Evolutionary conservation across 2,329 filamentous ascomycete species (phyloP).

Genomic region (Ramularia collo-cygni): DNA sequence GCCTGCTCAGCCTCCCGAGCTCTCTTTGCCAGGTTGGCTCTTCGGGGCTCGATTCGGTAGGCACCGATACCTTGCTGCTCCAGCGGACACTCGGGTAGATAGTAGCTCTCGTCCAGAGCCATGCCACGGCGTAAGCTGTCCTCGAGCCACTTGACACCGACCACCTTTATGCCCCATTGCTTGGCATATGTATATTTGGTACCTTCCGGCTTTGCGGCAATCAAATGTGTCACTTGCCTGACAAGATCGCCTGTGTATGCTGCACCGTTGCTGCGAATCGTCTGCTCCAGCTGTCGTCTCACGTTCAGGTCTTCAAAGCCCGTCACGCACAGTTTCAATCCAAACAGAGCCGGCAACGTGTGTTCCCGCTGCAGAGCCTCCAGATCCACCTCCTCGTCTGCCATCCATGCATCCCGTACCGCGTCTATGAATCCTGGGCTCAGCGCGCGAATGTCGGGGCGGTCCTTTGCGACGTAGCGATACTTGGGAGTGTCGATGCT

Average conservation of each 20-base stretch:
- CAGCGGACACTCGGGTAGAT: slow-evolving; percentile 64
- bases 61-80: slow-evolving; percentile 71
- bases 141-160: slow-evolving; percentile 76
- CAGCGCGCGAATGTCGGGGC: slow-evolving; percentile 79
- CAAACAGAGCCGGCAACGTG: slow-evolving; percentile 56
- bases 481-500: slow-evolving; percentile 89
- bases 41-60: slow-evolving; percentile 40
- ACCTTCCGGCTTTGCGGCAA: slow-evolving; percentile 70
- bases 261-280: slow-evolving; percentile 65
- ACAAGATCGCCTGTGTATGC: slow-evolving; percentile 83
- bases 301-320: slow-evolving; percentile 61
- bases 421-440: slow-evolving; percentile 78
- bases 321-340: slow-evolving; percentile 60
- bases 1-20: slow-evolving; percentile 37
- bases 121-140: slow-evolving; percentile 80
- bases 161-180: slow-evolving; percentile 71
- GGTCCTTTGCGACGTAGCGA: slow-evolving; percentile 83
- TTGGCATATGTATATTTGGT: slow-evolving; percentile 88
- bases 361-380: slow-evolving; percentile 60
- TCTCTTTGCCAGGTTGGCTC: slow-evolving; percentile 52
- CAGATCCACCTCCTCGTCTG: slow-evolving; percentile 69
- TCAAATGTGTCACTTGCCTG: slow-evolving; percentile 76
- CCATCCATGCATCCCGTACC: slow-evolving; percentile 71
- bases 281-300: slow-evolving; percentile 63
- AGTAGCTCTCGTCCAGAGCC: slow-evolving; percentile 80